Evolutionary conservation across 805 yeast genomes (phyloP), one percentile per base, ranked within the genome.

Genomic region (Priceomyces castillae): DNA sequence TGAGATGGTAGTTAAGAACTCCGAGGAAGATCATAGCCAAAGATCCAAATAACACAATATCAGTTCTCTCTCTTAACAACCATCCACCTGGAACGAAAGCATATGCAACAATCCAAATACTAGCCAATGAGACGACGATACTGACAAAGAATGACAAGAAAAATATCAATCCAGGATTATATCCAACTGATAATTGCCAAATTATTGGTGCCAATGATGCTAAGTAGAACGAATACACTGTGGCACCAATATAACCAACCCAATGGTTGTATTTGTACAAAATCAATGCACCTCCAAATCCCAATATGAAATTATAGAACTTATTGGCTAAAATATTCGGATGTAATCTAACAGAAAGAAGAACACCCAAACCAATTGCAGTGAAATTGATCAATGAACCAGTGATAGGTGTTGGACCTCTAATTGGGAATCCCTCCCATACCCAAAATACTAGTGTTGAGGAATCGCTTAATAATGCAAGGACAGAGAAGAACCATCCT

Each of bases 31-130:
- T 65, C 37, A 76, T 58, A 0, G 63, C 49, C 37, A 82, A 79
- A 12, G 94, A 80, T 7, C 68, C 48, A 4, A 76, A 76, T 35
- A 90, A 63, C 2, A 94, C 78, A 37, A 86, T 63, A 61, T 89
- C 96, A 1, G 94, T 84, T 61, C 97, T 78, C 64, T 94, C 99
- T 58, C 99, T 79, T 40, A 94, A 71, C 17, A 86, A 47, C 59
- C 84, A 83, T 7, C 99, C 99, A 47, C 88, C 90, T 9, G 99
- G 99, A 37, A 94, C 99, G 68, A 94, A 94, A 0, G 99, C 98
- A 64, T 94, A 94, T 0, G 99, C 99, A 37, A 94, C 98, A 34
- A 86, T 84, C 98, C 98, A 92, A 40, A 92, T 95, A 62, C 90
- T 92, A 4, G 86, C 95, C 48, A 94, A 72, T 19, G 84, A 73